A percentile compares a stretch with the other conserved stretches of the same genome.
phyloP scores from a whole-genome alignment of 1,139 yeast genomes.

The Saccharomycopsis hybrid region DNA sequence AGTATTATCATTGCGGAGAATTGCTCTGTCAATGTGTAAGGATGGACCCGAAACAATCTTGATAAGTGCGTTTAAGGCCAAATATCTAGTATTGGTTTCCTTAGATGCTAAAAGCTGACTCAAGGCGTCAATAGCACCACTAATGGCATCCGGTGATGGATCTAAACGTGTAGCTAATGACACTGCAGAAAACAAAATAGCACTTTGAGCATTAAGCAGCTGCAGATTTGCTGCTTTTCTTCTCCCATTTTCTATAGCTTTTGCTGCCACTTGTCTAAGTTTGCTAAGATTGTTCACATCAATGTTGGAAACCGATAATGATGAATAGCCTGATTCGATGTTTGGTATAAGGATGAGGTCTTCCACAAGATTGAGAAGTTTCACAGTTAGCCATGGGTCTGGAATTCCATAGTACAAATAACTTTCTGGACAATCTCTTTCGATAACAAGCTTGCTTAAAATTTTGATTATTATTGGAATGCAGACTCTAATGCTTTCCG shows the following conservation, averaged over 20 bases:
- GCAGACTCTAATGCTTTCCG: constrained; percentile 45
- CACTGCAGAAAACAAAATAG: constrained; percentile 76
- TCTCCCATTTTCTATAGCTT: constrained; percentile 43
- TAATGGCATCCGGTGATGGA: constrained; percentile 60
- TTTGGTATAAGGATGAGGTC: constrained; percentile 23
- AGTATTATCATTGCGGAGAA: not conserved
- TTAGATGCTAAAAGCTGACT: constrained; percentile 50
- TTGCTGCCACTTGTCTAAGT: constrained; percentile 51
- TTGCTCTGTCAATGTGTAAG: constrained; percentile 22
- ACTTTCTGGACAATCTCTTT: constrained; percentile 45
- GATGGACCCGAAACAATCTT: constrained; percentile 41
- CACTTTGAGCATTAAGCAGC: constrained; percentile 65
- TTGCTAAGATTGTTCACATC: constrained; percentile 44
- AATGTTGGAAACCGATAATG: constrained; percentile 33
- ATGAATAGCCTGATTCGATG: constrained; percentile 18
- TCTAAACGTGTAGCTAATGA: constrained; percentile 73
- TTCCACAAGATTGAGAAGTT: constrained; percentile 50
- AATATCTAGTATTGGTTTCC: constrained; percentile 79
- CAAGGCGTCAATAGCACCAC: constrained; percentile 60
- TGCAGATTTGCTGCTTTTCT: constrained; percentile 39
- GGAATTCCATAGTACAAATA: constrained; percentile 69
- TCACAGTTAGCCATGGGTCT: constrained; percentile 82
- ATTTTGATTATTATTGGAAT: constrained; percentile 56
- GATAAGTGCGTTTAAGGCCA: constrained; percentile 73
- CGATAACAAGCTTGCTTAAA: constrained; percentile 44